Evolutionary conservation across 768 basidiomycete genomes (phyloP), one percentile per base, ranked within the genome.

Genomic region (Hydnomerulius pinastri): DNA sequence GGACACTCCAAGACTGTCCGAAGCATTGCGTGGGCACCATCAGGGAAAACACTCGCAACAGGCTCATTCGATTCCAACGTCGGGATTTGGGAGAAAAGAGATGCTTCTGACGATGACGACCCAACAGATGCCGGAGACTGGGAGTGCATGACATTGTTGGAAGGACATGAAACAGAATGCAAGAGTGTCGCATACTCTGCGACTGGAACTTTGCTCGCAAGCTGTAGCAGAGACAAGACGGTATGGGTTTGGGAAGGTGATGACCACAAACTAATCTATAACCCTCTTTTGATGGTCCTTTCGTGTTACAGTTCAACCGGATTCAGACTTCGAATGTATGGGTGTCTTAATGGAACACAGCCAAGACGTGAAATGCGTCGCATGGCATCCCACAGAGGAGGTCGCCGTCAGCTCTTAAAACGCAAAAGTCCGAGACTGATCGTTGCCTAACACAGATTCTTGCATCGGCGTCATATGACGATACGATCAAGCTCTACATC

Each of bases 171-270:
- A 65, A 94, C 86, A 9, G 96, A 99, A 66, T 98, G 95, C 74
- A 98, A 98, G 73, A 79, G 86, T 48, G 89, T 95, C 0, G 88
- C 83, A 4, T 98, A 87, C 69, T 92, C 88, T 10, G 73, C 73
- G 29, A 81, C 84, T n/a, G 86, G 68, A 43, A 85, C 79, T 2
- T 69, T 97, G 21, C 75, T 99, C n/a, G 97, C 96, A 8, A 94
- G 88, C 54, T 98, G 95, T 64, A 90, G 90, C 58, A 77, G 97
- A 51, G 97, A 98, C 72, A 99, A 98, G 74, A 92, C 92, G 5
- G 94, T 98, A 0, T 98, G 97, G 97, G 81, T 99, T 29, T 99
- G 97, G 96, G 96, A 98, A 78, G 92, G 95, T 88, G 63, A 61
- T 73, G 60, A 2, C 27, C 15, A 24, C 15, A 36, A 28, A 54